A percentile compares a stretch with the other conserved stretches of the same genome.
These are phyloP conservation scores for Plectosphaerella cucumerina DNA, from an alignment of 2,329 filamentous ascomycete species.

Conservation along the genomic window DNA sequence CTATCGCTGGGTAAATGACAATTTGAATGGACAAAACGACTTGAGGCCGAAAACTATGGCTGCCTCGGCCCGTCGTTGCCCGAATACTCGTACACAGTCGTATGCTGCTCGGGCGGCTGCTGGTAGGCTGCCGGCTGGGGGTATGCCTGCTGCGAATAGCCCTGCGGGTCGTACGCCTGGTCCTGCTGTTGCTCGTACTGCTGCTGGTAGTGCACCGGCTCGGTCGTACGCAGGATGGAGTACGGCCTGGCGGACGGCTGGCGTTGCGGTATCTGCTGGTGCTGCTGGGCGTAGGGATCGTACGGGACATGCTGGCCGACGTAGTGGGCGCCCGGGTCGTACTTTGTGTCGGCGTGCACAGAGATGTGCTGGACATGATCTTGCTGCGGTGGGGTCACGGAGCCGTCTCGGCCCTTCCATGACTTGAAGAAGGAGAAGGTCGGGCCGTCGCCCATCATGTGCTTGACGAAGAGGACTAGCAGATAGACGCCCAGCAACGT, in stretches of 20 bases:
- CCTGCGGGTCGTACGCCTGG: not conserved
- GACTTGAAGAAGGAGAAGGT: constrained; percentile 1
- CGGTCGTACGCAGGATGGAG: not conserved
- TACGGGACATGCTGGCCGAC: not conserved
- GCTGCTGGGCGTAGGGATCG: not conserved
- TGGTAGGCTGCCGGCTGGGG: not conserved
- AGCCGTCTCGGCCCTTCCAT: not conserved
- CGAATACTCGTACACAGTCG: not conserved
- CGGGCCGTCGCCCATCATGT: not conserved
- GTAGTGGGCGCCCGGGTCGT: not conserved
- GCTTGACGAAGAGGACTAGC: constrained; percentile 1
- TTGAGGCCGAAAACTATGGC: not conserved
- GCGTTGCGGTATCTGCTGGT: too few species aligned
- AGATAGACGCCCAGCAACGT: not conserved
- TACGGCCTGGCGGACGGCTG: not conserved
- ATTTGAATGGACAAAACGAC: too few species aligned
- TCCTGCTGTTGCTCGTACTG: not conserved
- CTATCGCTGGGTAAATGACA: not conserved
- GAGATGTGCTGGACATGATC: not conserved
- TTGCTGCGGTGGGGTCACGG: not conserved
- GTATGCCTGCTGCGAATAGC: not conserved
- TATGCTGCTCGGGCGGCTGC: not conserved
- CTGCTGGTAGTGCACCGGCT: not conserved
- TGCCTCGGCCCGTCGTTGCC: not conserved
- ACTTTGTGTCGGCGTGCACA: not conserved